phyloP scores from a whole-genome alignment of 805 yeast genomes.

The Suhomyces vadensis region DNA sequence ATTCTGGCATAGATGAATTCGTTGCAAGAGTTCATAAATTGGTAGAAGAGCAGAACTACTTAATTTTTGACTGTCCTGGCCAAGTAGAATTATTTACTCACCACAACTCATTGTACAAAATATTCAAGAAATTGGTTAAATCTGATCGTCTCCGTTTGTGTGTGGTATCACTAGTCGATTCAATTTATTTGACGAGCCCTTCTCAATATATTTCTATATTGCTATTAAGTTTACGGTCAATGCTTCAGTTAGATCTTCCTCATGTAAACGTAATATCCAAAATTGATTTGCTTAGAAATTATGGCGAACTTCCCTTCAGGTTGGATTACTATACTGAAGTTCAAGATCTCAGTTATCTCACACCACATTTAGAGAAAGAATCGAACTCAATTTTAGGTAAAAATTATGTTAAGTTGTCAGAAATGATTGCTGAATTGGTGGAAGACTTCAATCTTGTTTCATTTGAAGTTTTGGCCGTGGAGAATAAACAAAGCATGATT shows the following conservation, averaged over 20 bases:
- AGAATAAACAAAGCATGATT: constrained; percentile 91
- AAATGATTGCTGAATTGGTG: constrained; percentile 76
- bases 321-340: constrained; percentile 90
- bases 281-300: constrained; percentile 75
- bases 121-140: constrained; percentile 61
- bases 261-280: constrained; percentile 91
- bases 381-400: constrained; percentile 63
- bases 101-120: constrained; percentile 67
- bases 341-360: constrained; percentile 71
- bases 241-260: constrained; percentile 91
- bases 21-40: constrained; percentile 56
- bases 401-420: constrained; percentile 66
- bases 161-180: constrained; percentile 85
- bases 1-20: constrained; percentile 48
- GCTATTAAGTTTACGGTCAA: constrained; percentile 78
- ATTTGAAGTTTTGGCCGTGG: constrained; percentile 87
- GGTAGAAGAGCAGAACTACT: constrained; percentile 55
- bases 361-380: constrained; percentile 71
- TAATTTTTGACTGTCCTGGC: constrained; percentile 91
- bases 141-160: constrained; percentile 68
- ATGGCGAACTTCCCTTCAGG: constrained; percentile 79
- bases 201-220: constrained; percentile 85
- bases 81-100: constrained; percentile 95
- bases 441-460: constrained; percentile 85
- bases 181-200: constrained; percentile 78